Evolutionary conservation across 176 grass and related monocot genomes (phyloP).

Genomic region (maize (Zea mays)): DNA sequence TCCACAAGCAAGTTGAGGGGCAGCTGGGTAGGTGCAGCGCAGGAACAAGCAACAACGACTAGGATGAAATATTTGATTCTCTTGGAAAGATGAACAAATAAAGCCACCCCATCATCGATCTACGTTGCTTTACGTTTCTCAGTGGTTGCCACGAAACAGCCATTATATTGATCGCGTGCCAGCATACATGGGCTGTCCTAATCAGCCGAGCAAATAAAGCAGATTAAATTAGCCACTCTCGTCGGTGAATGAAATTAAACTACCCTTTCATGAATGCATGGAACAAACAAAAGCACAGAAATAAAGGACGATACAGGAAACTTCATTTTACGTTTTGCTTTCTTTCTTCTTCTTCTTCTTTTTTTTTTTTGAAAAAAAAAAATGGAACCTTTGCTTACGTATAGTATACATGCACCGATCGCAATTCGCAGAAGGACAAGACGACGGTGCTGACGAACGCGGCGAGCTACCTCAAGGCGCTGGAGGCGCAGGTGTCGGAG

Average conservation of each 20-base stretch:
- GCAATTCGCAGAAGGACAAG: slow-evolving; percentile 72
- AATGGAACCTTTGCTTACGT: background rate
- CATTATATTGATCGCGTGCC: background rate
- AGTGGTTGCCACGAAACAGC: slow-evolving; percentile 35
- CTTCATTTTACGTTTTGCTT: too few species aligned
- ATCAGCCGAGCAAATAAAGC: background rate
- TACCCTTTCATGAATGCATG: background rate
- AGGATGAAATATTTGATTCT: background rate
- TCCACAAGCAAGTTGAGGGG: slow-evolving; percentile 27
- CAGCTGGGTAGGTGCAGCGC: background rate
- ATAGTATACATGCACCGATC: background rate
- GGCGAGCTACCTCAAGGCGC: slow-evolving; percentile 57
- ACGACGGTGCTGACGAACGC: slow-evolving; percentile 76
- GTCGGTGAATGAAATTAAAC: slow-evolving; percentile 10
- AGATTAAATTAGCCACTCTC: background rate
- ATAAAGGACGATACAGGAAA: too few species aligned
- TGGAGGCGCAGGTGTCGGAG: slow-evolving; percentile 66
- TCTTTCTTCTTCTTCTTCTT: too few species aligned
- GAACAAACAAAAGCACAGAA: background rate
- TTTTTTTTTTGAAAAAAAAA: background rate
- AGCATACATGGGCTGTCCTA: background rate
- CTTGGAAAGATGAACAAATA: slow-evolving; percentile 9
- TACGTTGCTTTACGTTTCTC: background rate
- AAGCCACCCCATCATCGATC: background rate
- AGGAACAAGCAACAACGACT: background rate